phyloP scores from a whole-genome alignment of 2,329 filamentous ascomycete genomes.

The Monilinia fructicola region DNA sequence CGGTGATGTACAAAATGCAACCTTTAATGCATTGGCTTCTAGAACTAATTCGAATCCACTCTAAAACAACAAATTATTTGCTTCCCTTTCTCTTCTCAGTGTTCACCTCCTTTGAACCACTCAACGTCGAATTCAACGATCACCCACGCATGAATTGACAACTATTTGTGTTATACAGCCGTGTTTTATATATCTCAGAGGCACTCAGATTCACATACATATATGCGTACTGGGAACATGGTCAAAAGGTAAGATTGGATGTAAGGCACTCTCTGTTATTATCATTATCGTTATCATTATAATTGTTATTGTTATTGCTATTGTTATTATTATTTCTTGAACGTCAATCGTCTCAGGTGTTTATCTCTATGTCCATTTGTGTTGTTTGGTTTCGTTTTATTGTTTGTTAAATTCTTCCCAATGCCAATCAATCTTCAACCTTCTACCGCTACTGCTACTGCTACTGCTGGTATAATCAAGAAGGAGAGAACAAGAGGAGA shows the following conservation, averaged over 20 bases:
- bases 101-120: constrained; percentile 11
- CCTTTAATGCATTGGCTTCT: neutral
- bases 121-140: constrained; percentile 42
- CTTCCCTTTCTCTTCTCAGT: neutral
- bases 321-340: constrained; percentile 1
- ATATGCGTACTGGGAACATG: constrained; percentile 15
- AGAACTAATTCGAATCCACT: constrained; percentile 1
- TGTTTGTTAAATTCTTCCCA: neutral
- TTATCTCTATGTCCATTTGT: constrained; percentile 2
- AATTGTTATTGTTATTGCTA: constrained; percentile 6
- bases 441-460: neutral
- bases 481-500: constrained; percentile 10
- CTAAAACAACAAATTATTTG: constrained; percentile 8
- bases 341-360: neutral
- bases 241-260: constrained; percentile 14
- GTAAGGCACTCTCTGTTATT: constrained; percentile 8
- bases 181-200: constrained; percentile 29
- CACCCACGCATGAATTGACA: constrained; percentile 55
- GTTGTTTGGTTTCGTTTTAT: neutral
- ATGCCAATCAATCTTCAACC: constrained; percentile 22
- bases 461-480: neutral
- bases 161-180: constrained; percentile 45
- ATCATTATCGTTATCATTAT: neutral
- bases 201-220: neutral
- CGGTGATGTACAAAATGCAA: neutral